Base-by-base conservation (phyloP, 495 filamentous ascomycete species). In the Trichoderma asperelloides region DNA sequence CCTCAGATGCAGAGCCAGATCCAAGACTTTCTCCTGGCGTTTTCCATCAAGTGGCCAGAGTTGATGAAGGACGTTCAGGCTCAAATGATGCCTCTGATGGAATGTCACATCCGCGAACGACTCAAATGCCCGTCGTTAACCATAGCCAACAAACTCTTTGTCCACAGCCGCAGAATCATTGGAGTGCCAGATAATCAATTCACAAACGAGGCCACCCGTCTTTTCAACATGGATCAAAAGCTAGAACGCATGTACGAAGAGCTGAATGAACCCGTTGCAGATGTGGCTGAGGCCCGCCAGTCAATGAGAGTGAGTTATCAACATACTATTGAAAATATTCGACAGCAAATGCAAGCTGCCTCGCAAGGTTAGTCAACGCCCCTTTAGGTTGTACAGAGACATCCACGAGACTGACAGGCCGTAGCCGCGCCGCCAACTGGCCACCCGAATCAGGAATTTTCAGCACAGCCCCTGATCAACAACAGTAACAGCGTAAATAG, bases 1-100 rank as follows among this genome's bases (percentile, higher is more conserved):
- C 12, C 16, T 18, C 23, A 13, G 13, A 25, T 15, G 23, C 28
- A 16, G 3, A 37, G 12, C n/a, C 68, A 73, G 37, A 73, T 80
- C 40, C 70, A 82, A 23, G 63, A 68, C 21, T 73, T 79, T 63
- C 43, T 79, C 79, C 18, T 66, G 67, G n/a, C 69, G 65, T 21
- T 86, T 70, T 65, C 68, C 11, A 13, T 72, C 64, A 64, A 72
- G 73, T 71, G 73, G 72, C 8, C 73, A 33, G 73, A 80, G 57
- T 67, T 57, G 21, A 73, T 71, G 66, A 64, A 47, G 60, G 18
- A 1, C 25, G 15, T 55, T 15, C 7, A 33, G 45, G 7, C 45
- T 5, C 25, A 18, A 11, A 25, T 28, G 25, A 25, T n/a, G n/a
- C 64, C 64, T 6, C 28, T 43, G 13, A 21, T 66, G n/a, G 25